These are phyloP conservation scores for Chlamydomonas sp. DNA, from an alignment of 139 green algal species.

Conservation along the genomic window DNA sequence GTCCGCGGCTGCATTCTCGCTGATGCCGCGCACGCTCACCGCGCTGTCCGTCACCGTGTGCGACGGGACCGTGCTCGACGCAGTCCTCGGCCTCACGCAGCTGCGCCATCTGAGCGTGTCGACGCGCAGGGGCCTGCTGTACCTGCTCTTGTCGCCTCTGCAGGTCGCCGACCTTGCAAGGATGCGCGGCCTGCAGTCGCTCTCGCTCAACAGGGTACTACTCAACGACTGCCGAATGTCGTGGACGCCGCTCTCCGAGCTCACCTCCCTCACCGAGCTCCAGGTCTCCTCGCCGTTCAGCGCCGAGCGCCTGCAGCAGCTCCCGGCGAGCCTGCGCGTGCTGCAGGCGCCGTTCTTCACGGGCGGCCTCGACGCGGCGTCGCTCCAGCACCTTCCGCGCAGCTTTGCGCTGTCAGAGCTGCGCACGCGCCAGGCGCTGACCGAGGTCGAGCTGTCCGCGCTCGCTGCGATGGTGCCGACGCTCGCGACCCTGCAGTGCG, in stretches of 20 bases:
- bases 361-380: neutral
- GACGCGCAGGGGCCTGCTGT: conserved; percentile 6
- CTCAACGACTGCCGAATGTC: conserved; percentile 1
- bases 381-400: neutral
- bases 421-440: conserved; percentile 1
- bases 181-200: neutral
- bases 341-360: conserved; percentile 9
- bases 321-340: neutral
- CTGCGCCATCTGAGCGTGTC: conserved; percentile 5
- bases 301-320: neutral
- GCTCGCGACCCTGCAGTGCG: neutral
- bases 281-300: neutral
- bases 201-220: conserved; percentile 5
- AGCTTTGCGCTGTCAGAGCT: neutral
- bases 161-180: conserved; percentile 1
- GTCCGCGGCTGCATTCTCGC: neutral
- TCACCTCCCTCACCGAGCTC: conserved; percentile 4
- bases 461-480: neutral
- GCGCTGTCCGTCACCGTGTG: neutral
- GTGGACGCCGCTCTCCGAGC: neutral
- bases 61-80: conserved; percentile 3
- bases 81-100: neutral
- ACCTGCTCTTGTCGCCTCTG: neutral
- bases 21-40: neutral
- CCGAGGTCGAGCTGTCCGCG: neutral